Evolutionary conservation across 805 yeast species (phyloP), one percentile per base, ranked within the genome.

Genomic region (Priceomyces melissophilus): DNA sequence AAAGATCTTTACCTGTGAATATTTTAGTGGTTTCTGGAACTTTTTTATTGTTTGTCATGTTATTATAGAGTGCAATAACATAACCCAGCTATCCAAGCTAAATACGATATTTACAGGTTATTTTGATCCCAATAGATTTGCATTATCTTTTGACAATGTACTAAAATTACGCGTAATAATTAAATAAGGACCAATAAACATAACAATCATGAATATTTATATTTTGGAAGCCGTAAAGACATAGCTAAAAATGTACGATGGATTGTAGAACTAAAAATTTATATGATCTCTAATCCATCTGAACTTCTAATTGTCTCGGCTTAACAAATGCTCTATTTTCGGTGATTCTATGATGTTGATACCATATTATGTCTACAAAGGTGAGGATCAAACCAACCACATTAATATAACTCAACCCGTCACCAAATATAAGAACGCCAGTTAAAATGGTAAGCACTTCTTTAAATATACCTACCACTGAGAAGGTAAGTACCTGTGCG

Each of bases 401-500:
- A 62, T 93, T 93, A 40, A 86, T 60, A 13, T 73, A 55, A 6
- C 85, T 78, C 38, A 93, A 69, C 30, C 62, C 60, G 60, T 93
- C 99, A 31, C 84, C 83, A 60, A 88, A 87, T 2, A 90, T 71
- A 4, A 87, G 47, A 26, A 76, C 63, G 42, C 91, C 79, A 3
- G 82, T 67, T 1, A 83, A 73, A 30, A 93, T 88, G 0, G 99
- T 93, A 35, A 90, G 67, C 11, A 93, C 70, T 60, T 93, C 99
- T 58, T 93, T 93, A 59, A 91, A 86, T 12, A 93, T 86, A 1
- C 99, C 99, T 0, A 95, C 95, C 32, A 93, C 79, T 4, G 95
- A 82, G 25, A 93, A 65, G 0, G 99, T 90, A 34, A 90, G 71
- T 10, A 93, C 88, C 41, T 87, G 85, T 0, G 96, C 86, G 32